Conservation (phyloP, 2,329 filamentous ascomycete genomes). For the Hymenoscyphus salicellus region DNA sequence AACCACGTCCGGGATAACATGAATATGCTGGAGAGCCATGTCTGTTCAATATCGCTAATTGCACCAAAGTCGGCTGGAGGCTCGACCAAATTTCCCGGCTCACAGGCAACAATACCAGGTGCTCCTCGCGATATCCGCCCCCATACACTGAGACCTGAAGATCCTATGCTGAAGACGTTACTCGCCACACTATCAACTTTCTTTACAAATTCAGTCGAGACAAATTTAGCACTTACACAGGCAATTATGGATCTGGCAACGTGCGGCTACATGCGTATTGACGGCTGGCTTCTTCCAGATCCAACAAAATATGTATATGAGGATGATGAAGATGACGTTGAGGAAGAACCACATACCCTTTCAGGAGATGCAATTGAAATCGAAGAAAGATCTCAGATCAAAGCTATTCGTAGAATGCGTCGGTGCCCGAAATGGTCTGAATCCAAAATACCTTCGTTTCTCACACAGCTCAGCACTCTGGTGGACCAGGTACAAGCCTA, state of each 20-base stretch:
- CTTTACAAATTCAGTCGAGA: slow-evolving; percentile 86
- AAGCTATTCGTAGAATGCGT: slow-evolving; percentile 50
- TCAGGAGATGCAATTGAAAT: slow-evolving; percentile 33
- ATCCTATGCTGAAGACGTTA: slow-evolving; percentile 62
- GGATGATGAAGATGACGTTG: slow-evolving; percentile 43
- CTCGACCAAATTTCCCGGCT: slow-evolving; percentile 54
- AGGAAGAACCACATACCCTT: slow-evolving; percentile 37
- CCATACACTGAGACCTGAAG: slow-evolving; percentile 61
- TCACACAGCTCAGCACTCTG: slow-evolving; percentile 57
- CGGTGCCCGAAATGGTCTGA: slow-evolving; percentile 52
- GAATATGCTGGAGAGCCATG: slow-evolving; percentile 66
- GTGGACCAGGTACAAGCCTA: slow-evolving; percentile 61
- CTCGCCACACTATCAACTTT: slow-evolving; percentile 74
- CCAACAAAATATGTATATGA: slow-evolving; percentile 61
- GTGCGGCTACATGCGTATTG: slow-evolving; percentile 79
- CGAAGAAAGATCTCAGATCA: slow-evolving; percentile 45
- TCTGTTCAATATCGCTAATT: slow-evolving; percentile 68
- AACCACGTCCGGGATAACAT: slow-evolving; percentile 69
- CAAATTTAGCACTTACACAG: slow-evolving; percentile 84
- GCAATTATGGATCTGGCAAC: slow-evolving; percentile 76
- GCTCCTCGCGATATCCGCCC: slow-evolving; percentile 58
- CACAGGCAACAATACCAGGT: slow-evolving; percentile 56
- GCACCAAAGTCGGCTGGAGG: slow-evolving; percentile 57
- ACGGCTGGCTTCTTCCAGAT: slow-evolving; percentile 84
- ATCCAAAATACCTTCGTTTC: slow-evolving; percentile 51